These are phyloP conservation scores for Tetrapyrgos nigripes DNA, from an alignment of 1,284 basidiomycete genomes.

Conservation along the genomic window DNA sequence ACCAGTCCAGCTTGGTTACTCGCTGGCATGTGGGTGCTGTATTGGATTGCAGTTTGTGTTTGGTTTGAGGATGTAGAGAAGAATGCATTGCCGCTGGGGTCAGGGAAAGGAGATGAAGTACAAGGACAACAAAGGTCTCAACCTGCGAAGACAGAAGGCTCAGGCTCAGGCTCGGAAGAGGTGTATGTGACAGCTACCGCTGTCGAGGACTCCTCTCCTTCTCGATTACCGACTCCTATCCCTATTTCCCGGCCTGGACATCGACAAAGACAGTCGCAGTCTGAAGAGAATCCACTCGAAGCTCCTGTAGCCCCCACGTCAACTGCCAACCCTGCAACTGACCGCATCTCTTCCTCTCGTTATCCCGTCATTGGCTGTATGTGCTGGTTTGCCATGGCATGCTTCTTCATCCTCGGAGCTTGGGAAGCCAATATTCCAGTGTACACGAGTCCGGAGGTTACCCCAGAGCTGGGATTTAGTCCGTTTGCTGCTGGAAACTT, in stretches of 20 bases:
- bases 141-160: constrained; percentile 7
- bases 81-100: constrained; percentile 13
- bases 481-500: constrained; percentile 74
- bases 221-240: constrained; percentile 3
- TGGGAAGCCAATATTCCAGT: constrained; percentile 79
- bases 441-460: constrained; percentile 49
- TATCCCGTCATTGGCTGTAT: constrained; percentile 58
- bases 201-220: neutral
- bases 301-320: neutral
- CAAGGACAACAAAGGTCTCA: too few relatives aligned
- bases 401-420: constrained; percentile 74
- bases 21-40: constrained; percentile 58
- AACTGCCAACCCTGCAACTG: neutral
- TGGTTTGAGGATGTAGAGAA: constrained; percentile 61
- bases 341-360: neutral
- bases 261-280: neutral
- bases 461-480: constrained; percentile 54
- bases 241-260: neutral
- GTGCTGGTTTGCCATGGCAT: constrained; percentile 78
- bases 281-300: neutral
- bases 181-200: neutral
- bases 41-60: constrained; percentile 50
- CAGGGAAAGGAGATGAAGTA: too few relatives aligned
- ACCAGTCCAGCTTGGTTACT: constrained; percentile 75
- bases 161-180: constrained; percentile 1